These are phyloP conservation scores for Starmerella scarabaei DNA, from an alignment of 805 yeast species.

Conservation along the genomic window DNA sequence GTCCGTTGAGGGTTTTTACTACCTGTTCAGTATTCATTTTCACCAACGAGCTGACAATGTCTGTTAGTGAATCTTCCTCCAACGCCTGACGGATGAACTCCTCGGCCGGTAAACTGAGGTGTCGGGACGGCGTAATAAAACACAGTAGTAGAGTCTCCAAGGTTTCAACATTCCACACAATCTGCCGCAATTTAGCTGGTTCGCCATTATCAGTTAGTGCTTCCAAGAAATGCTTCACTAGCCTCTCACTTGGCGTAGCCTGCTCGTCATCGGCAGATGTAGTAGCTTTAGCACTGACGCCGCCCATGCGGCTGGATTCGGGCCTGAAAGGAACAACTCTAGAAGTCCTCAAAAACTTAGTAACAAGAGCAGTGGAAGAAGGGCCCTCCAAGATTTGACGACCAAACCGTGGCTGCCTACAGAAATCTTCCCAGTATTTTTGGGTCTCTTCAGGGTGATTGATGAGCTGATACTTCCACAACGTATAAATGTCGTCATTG, in stretches of 20 bases:
- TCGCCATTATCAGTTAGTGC: conserved; percentile 4
- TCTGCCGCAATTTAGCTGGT: not conserved
- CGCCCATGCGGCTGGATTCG: no score
- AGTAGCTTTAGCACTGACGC: not conserved
- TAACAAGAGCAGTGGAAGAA: not conserved
- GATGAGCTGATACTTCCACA: conserved; percentile 10
- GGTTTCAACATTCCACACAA: conserved; percentile 1
- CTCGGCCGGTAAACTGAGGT: conserved; percentile 7
- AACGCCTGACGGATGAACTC: conserved; percentile 9
- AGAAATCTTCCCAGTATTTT: not conserved
- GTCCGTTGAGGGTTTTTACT: conserved; percentile 1
- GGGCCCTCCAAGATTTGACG: not conserved
- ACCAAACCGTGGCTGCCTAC: not conserved
- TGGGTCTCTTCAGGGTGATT: not conserved
- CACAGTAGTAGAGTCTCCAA: conserved; percentile 5
- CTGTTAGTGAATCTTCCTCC: conserved; percentile 3
- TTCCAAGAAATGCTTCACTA: conserved; percentile 7
- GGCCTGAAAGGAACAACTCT: not conserved
- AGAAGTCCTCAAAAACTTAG: not conserved
- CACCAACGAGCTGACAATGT: conserved; percentile 1
- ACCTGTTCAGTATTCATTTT: not conserved
- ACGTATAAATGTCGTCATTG: not conserved
- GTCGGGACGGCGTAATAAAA: conserved; percentile 7
- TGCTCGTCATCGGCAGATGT: not conserved
- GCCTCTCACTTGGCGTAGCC: not conserved